phyloP scores from a whole-genome alignment of 2,329 filamentous ascomycete species.

The Microcyclospora pomicola region DNA sequence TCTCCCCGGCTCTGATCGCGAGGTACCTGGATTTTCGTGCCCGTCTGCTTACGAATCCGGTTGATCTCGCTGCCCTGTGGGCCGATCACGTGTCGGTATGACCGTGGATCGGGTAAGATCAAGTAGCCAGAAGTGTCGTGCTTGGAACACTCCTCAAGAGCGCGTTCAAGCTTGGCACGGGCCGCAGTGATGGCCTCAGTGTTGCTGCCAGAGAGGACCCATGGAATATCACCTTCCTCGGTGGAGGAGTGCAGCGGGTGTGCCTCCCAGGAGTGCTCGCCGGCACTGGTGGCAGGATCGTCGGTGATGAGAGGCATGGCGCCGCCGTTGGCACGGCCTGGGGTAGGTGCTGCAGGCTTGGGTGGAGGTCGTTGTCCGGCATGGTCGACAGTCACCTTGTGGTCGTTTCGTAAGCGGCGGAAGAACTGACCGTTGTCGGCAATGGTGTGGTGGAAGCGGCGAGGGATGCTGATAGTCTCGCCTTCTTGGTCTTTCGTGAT shows the following conservation, averaged over 20 bases:
- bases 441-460: conserved; percentile 68
- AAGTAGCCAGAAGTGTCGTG: conserved; percentile 70
- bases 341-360: conserved; percentile 41
- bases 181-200: conserved; percentile 71
- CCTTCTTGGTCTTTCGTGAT: conserved; percentile 77
- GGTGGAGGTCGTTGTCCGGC: conserved; percentile 63
- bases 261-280: conserved; percentile 71
- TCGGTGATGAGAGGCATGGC: conserved; percentile 87
- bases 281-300: conserved; percentile 43
- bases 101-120: conserved; percentile 73
- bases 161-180: conserved; percentile 56
- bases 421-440: conserved; percentile 88
- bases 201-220: conserved; percentile 64
- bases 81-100: conserved; percentile 83
- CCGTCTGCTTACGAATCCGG: conserved; percentile 77
- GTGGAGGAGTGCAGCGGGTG: conserved; percentile 59
- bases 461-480: conserved; percentile 73
- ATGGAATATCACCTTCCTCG: conserved; percentile 56
- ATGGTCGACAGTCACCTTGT: conserved; percentile 84
- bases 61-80: conserved; percentile 85
- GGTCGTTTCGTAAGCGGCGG: conserved; percentile 72
- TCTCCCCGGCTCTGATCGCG: conserved; percentile 61
- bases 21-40: conserved; percentile 87
- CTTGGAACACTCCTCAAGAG: conserved; percentile 57
- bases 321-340: conserved; percentile 37